A percentile compares a stretch with the other conserved stretches of the same genome.
Conservation (phyloP, 345 rosid genomes). For the Eucalyptus shirleyi region DNA sequence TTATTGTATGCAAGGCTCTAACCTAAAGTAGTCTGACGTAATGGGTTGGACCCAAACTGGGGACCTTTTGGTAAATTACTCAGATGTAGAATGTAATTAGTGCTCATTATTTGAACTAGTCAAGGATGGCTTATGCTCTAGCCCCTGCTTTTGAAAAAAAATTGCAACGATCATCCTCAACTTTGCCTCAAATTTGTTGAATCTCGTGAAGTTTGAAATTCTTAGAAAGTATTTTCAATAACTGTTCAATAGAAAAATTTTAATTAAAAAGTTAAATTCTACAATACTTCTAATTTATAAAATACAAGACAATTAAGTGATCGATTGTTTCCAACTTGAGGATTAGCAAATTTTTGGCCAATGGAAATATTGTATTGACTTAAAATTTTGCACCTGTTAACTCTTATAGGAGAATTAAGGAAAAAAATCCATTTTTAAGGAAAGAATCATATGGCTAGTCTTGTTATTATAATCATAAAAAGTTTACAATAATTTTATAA, state of each 20-base stretch:
- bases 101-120: not conserved
- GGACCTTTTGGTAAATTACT: not conserved
- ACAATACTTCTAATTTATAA: not conserved
- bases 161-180: not conserved
- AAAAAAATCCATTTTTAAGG: not conserved
- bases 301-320: not conserved
- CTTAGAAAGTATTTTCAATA: not conserved
- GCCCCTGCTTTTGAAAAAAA: not conserved
- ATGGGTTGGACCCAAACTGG: not conserved
- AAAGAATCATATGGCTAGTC: not conserved
- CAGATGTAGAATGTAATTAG: not conserved
- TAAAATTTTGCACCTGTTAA: not conserved
- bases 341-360: not conserved
- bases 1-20: not conserved
- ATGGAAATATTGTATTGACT: not conserved
- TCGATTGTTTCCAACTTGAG: not conserved
- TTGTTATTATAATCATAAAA: not conserved
- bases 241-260: not conserved
- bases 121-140: not conserved
- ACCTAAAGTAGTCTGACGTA: not conserved
- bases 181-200: not conserved
- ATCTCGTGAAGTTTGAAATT: not conserved
- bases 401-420: not conserved
- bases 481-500: not conserved
- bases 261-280: not conserved